Base-by-base conservation (phyloP, 2,329 filamentous ascomycete genomes). In the Diaporthe ampelina region DNA sequence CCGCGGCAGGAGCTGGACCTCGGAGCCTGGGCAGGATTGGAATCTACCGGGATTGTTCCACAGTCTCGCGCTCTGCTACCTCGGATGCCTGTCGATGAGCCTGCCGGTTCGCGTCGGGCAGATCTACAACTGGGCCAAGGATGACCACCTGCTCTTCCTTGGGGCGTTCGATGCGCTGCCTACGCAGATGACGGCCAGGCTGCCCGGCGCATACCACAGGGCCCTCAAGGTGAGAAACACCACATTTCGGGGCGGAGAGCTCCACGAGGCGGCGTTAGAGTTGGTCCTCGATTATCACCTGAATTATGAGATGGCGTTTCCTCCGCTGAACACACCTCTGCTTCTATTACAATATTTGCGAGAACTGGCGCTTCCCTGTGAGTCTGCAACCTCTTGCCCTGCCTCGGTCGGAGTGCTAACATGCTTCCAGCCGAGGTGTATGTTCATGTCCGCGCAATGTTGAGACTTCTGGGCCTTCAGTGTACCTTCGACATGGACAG, bases 31-130 rank as follows among this genome's bases (percentile, higher is more conserved):
- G 8, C 82, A 85, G 77, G 81, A 85, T 58, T 89, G 90, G 85
- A 85, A 87, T 63, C 78, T 90, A 78, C 95, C 95, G 1, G 91
- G 86, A 69, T 84, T 97, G 48, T 84, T 94, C 56, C 95, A 98
- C 77, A 93, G 93, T 0, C 83, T 98, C 70, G 92, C 88, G 1
- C 81, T 98, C 15, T 95, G 94, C 80, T 98, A 98, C 83, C 83
- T 98, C 45, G 95, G 91, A 1, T 91, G 91, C 50, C 79, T 97
- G 59, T 85, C 98, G 35, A 86, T 98, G 78, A 91, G 93, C 73
- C 86, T 97, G 73, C 95, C 95, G 0, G 87, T 94, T n/a, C 91
- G 92, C 29, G 85, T 96, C 10, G 92, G 91, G 15, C 94, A 97
- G 77, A 83, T 98, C 17, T 88, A 88, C 71, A 85, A 86, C 58